These are phyloP conservation scores for Elsinoe australis DNA, from an alignment of 2,329 filamentous ascomycete species.

Conservation along the genomic window DNA sequence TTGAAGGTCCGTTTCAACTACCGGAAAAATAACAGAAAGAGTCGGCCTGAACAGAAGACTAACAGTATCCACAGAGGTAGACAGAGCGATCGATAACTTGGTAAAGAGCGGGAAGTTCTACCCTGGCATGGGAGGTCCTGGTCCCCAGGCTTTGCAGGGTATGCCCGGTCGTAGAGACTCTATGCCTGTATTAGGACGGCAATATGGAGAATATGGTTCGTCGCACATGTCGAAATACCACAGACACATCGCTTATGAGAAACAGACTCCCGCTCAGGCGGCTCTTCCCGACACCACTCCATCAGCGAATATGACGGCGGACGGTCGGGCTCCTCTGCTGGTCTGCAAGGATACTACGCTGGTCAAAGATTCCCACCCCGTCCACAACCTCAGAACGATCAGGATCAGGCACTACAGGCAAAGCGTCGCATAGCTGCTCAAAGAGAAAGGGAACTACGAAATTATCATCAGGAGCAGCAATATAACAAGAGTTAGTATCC, in stretches of 20 bases:
- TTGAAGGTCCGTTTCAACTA: conserved; percentile 64
- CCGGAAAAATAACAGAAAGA: neutral
- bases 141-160: conserved; percentile 34
- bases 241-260: neutral
- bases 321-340: conserved; percentile 64
- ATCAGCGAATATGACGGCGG: conserved; percentile 75
- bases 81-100: conserved; percentile 89
- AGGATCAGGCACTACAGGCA: conserved; percentile 97
- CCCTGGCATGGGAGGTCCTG: conserved; percentile 25
- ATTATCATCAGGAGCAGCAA: conserved; percentile 99
- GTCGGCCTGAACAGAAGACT: too few species aligned
- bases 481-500: conserved; percentile 98
- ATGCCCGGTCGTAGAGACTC: conserved; percentile 72
- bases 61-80: conserved; percentile 61
- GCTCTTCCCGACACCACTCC: conserved; percentile 70
- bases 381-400: conserved; percentile 79
- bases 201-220: conserved; percentile 55
- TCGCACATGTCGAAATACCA: conserved; percentile 20
- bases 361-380: conserved; percentile 83
- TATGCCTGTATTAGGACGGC: conserved; percentile 54
- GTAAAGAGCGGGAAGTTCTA: conserved; percentile 95
- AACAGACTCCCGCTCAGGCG: conserved; percentile 59
- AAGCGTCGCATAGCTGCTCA: conserved; percentile 99
- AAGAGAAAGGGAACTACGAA: conserved; percentile 96
- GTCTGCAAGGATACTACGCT: conserved; percentile 90